These are phyloP conservation scores for Knoxdaviesia capensis DNA, from an alignment of 2,329 filamentous ascomycete species.

Conservation along the genomic window DNA sequence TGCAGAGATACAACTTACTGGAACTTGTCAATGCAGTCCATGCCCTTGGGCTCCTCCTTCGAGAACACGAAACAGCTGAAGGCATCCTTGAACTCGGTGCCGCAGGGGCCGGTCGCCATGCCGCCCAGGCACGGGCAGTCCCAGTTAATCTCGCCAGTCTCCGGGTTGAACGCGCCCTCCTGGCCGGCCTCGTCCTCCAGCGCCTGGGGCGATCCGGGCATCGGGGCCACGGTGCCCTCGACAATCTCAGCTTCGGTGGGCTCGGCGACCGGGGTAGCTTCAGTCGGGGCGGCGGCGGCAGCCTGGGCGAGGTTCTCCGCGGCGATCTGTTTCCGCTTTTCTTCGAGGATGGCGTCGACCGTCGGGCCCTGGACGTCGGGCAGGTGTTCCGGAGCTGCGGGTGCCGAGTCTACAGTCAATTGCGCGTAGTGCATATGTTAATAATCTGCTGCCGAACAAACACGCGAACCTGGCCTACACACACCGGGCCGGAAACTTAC, in stretches of 20 bases:
- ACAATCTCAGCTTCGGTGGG: background rate
- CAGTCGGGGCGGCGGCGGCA: conserved; percentile 4
- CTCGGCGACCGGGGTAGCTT: conserved; percentile 6
- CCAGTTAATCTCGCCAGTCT: conserved; percentile 99
- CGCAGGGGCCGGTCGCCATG: conserved; percentile 92
- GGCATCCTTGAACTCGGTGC: conserved; percentile 82
- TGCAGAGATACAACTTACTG: conserved; percentile 38
- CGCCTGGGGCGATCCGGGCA: conserved; percentile 21
- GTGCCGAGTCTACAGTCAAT: background rate
- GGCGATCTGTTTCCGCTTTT: conserved; percentile 33
- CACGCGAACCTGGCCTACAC: no score
- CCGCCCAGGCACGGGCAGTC: conserved; percentile 94
- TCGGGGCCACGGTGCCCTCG: conserved; percentile 7
- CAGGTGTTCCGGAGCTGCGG: conserved; percentile 26
- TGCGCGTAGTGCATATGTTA: background rate
- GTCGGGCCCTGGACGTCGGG: conserved; percentile 38
- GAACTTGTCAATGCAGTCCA: conserved; percentile 95
- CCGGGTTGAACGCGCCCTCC: conserved; percentile 90
- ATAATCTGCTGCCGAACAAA: no score
- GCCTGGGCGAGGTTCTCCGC: conserved; percentile 11
- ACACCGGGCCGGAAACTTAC: conserved; percentile 20
- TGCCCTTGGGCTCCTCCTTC: conserved; percentile 85
- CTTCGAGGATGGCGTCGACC: conserved; percentile 44
- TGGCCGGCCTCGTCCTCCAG: conserved; percentile 67
- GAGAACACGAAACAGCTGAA: conserved; percentile 99